Conservation (phyloP, 169 alveolate genomes). For the Amoebophrya sp. region DNA sequence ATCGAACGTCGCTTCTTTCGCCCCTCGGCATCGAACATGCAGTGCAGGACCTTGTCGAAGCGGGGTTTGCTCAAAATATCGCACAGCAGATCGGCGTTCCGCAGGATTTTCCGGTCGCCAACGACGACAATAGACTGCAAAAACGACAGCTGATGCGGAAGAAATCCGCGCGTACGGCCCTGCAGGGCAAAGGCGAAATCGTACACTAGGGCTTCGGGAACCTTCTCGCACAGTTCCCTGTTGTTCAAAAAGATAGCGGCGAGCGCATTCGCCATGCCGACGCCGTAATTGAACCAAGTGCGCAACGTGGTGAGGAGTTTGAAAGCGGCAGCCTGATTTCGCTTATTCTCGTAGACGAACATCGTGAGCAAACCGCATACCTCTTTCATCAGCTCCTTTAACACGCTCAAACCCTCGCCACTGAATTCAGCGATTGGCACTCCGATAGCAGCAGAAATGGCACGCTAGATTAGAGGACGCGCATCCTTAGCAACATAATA, state of each 20-base stretch:
- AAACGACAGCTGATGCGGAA: slow-evolving; percentile 3
- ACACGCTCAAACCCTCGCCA: background rate
- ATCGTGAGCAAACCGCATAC: background rate
- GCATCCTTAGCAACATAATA: too few species aligned
- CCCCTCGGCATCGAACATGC: background rate
- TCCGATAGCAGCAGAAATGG: background rate
- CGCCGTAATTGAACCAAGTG: background rate
- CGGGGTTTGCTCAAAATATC: background rate
- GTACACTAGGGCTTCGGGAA: background rate
- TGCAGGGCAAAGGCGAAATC: slow-evolving; percentile 19
- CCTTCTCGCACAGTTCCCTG: slow-evolving; percentile 16
- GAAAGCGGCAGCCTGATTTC: background rate
- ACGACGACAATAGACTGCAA: background rate
- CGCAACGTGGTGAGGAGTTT: background rate
- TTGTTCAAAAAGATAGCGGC: background rate
- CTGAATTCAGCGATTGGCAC: background rate
- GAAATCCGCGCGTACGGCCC: background rate
- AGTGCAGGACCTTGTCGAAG: background rate
- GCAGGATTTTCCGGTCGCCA: background rate
- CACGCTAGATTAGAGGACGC: too few species aligned
- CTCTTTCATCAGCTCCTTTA: background rate
- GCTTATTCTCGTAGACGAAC: background rate
- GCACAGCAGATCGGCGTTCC: background rate
- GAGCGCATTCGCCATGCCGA: background rate
- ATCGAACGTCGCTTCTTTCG: background rate